Base-by-base conservation (phyloP, 2,329 filamentous ascomycete species). In the Zasmidium angulare region DNA sequence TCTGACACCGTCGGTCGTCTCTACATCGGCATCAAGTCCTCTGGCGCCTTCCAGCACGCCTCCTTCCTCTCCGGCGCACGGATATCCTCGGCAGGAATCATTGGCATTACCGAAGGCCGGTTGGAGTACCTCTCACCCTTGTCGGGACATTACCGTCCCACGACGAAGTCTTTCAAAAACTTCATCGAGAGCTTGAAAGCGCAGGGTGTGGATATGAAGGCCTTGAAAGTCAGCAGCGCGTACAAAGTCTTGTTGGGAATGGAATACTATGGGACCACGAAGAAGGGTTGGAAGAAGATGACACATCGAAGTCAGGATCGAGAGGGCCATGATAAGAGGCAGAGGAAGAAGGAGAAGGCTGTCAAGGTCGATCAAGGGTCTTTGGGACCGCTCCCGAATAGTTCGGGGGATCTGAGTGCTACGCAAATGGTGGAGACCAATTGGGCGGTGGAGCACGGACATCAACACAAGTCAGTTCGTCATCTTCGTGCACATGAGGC, bases 11-110 rank as follows among this genome's bases (percentile, higher is more conserved):
- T 85, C 1, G 93, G 92, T 71, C 85, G 89, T 0, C 81, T 96
- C 0, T 96, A 96, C 72, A 86, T 96, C 31, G 91, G 92, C 49
- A 93, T 96, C 77, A 96, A 96, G 71, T 85, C 89, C 72, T 88
- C 86, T 4, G 92, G 92, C 10, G 85, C 89, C 6, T 96, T 96
- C 70, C 92, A 96, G 69, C 92, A 96, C 75, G 91, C 88, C n/a
- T 95, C 90, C 0, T 96, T 96, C 69, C 81, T 96, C 1, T 89
- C 92, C 59, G 93, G 92, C 21, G 83, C 86, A 14, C 86, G 92
- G 11, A 93, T 96, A 53, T 86, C 88, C 0, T 87, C 91, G 0
- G 92, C 92, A 2, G 93, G 93, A 0, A 79, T 92, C 12, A 91
- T 96, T 70, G 91, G 89, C 72, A 86, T 96, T 68, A 89, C 90